Conservation (phyloP, 2,329 filamentous ascomycete genomes). For the Ambrosiella xylebori region DNA sequence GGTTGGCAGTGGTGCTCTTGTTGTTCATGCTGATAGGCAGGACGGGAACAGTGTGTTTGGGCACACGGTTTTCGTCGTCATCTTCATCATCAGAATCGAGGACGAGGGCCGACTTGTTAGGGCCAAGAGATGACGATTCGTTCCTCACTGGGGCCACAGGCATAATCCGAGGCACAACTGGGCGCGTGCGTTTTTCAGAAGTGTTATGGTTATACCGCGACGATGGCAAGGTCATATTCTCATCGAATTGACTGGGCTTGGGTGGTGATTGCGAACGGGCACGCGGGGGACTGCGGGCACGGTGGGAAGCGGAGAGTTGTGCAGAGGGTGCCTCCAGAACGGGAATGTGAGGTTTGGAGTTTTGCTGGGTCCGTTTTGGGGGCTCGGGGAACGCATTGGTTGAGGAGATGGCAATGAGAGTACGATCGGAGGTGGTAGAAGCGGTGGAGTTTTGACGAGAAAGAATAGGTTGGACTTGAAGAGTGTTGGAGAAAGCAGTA, state of each 20-base stretch:
- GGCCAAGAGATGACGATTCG: constrained; percentile 15
- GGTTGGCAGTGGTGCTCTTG: constrained; percentile 14
- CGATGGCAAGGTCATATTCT: neutral
- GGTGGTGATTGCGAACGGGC: constrained; percentile 4
- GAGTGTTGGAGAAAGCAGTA: neutral
- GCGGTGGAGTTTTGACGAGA: constrained; percentile 2
- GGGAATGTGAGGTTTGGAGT: neutral
- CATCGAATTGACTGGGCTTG: neutral
- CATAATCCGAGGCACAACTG: neutral
- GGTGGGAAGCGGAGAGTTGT: neutral
- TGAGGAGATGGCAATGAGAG: constrained; percentile 5
- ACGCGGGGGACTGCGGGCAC: constrained; percentile 2
- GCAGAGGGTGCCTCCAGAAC: neutral
- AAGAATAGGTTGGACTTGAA: neutral
- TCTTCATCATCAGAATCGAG: constrained; percentile 26
- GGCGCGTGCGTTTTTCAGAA: neutral
- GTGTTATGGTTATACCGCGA: neutral
- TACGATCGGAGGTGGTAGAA: constrained; percentile 1
- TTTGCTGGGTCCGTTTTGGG: neutral
- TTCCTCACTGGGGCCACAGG: neutral
- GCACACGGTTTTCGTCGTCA: constrained; percentile 12
- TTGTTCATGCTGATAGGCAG: constrained; percentile 14
- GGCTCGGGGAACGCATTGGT: constrained; percentile 8
- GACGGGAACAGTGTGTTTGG: neutral
- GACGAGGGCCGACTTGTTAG: constrained; percentile 22